Base-by-base conservation (phyloP, 805 yeast species). In the Wickerhamiella sergipiensis region DNA sequence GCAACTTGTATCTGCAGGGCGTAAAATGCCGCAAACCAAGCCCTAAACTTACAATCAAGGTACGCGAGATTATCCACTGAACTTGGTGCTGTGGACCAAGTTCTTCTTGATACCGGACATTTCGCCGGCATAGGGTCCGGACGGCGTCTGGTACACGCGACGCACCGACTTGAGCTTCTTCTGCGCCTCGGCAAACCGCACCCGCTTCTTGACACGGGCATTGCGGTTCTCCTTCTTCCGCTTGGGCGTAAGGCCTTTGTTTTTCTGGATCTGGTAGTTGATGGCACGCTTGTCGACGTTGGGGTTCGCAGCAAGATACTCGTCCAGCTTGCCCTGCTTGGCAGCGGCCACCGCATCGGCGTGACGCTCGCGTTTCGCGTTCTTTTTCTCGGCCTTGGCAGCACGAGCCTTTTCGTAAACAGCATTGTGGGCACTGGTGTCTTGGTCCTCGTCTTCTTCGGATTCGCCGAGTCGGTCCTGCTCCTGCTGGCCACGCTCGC, bases 161-260 rank as follows among this genome's bases (percentile, higher is more conserved):
- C 95, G 83, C 57, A 85, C 83, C 50, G 95, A 84, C 64, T 81
- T 81, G 68, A 92, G 82, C 67, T 87, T 87, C 86, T 87, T 90
- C 72, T 87, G 81, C 26, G 98, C 98, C 66, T 78, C 76, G 57
- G 87, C 97, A 72, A 85, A 92, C 79, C 86, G 86, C 80, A 81
- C 85, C 76, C 98, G 84, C 94, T 90, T 92, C 77, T 92, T 92
- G 61, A 92, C 97, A 71, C 98, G 83, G 43, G 97, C 79, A 67
- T 92, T 92, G 70, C 97, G 79, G 73, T 85, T 80, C 57, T 86
- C 96, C 76, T 92, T 92, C 74, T 85, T 84, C 66, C 95, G 78
- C 67, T 82, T 84, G 18, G 95, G 90, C 1, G 97, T 89, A 56
- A 92, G 79, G 63, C 98, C 98, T 72, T 86, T 89, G 72, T 92